Conservation (phyloP, 306 rosid genomes). For the Carpinus fangiana region DNA sequence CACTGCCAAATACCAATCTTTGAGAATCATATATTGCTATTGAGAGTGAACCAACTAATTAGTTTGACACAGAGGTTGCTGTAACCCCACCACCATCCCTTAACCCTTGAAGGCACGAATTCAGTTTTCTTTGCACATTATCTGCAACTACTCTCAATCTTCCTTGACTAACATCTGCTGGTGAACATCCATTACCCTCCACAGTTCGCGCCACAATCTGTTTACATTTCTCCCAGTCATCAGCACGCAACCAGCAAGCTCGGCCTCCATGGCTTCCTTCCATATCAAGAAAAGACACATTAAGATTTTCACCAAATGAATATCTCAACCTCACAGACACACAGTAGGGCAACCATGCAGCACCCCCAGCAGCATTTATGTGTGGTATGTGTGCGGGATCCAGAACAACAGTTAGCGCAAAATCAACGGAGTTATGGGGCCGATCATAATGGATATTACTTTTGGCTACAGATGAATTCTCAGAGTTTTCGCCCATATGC, state of each 20-base stretch:
- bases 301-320: conserved; percentile 77
- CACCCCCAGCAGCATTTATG: conserved; percentile 94
- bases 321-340: conserved; percentile 86
- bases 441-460: conserved; percentile 96
- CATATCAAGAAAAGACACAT: conserved; percentile 82
- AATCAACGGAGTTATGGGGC: conserved; percentile 82
- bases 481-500: conserved; percentile 50
- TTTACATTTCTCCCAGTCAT: conserved; percentile 95
- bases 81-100: conserved; percentile 73
- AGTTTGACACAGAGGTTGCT: conserved; percentile 57
- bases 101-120: conserved; percentile 78
- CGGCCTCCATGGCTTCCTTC: conserved; percentile 99
- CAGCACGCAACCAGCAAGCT: conserved; percentile 83
- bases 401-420: conserved; percentile 91
- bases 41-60: conserved; percentile 34
- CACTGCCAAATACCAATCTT: conserved; percentile 10
- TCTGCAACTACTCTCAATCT: conserved; percentile 92
- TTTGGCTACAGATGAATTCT: conserved; percentile 66
- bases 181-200: conserved; percentile 59
- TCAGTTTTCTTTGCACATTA: conserved; percentile 77
- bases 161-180: conserved; percentile 78
- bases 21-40: conserved; percentile 23
- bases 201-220: conserved; percentile 72
- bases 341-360: conserved; percentile 99
- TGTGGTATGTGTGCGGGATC: conserved; percentile 92